Evolutionary conservation across 192 early-diverging fungal genomes (phyloP), one percentile per base, ranked within the genome.

Genomic region (Backusella australiensis): DNA sequence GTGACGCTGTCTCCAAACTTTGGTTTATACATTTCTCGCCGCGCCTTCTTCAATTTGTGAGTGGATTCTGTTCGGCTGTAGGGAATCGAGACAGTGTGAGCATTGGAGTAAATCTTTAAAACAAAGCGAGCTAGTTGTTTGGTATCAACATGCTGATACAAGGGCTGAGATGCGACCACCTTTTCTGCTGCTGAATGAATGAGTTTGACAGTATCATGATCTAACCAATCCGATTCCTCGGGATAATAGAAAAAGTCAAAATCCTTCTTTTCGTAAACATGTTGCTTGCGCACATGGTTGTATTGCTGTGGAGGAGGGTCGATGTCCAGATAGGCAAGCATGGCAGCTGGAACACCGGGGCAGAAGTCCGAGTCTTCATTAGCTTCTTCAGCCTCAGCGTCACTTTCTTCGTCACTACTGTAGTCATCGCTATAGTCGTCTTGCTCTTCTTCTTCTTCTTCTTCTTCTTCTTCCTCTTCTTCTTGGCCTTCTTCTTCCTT

Each of bases 91-190:
- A 83, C 78, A 1, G 82, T 83, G 38, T 83, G 82, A 8, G 82
- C 82, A 56, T 83, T 83, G 1, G 65, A 76, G 17, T 83, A 83
- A 8, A 83, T 83, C 41, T 83, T 83, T 7, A 83, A 68, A 14
- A 80, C 71, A 56, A 83, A 83, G 4, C 36, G 44, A 4, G 65
- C 35, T 0, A 83, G 67, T n/a, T 77, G 53, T 1, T 56, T 23
- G 0, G 66, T 17, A 23, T 77, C 63, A 0, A 80, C 29, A 46
- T 83, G 82, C 9, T 34, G 1, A 34, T 75, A 79, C n/a, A 71
- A 35, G 4, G 53, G 52, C 32, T 77, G 52, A 17, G 42, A 68
- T 3, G 23, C 3, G 14, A 71, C 41, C 9, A 73, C 77, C 7
- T 44, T 42, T 34, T 66, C 12, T 0, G 38, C 67, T n/a, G 53